Conservation (phyloP, 2,329 filamentous ascomycete species). For the Penicillium frequentans region DNA sequence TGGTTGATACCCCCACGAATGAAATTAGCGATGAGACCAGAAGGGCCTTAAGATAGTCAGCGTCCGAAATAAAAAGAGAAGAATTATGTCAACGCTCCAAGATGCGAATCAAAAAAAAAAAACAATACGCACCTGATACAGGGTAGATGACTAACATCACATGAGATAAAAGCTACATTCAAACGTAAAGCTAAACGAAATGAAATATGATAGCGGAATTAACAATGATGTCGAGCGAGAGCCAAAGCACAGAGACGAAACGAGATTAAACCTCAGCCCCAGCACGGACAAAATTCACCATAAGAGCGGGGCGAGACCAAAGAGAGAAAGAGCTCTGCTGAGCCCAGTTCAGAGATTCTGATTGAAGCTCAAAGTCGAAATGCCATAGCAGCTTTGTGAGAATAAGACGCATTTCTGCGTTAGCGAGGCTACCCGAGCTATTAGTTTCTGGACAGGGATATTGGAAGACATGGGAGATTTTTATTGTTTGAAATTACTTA, state of each 20-base stretch:
- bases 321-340: slow-evolving; percentile 35
- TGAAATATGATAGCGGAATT: not conserved
- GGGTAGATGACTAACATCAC: not conserved
- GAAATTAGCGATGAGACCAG: not conserved
- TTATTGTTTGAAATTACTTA: slow-evolving; percentile 1
- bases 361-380: slow-evolving; percentile 39
- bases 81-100: not conserved
- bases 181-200: not conserved
- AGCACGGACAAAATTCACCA: slow-evolving; percentile 22
- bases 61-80: not conserved
- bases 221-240: not conserved
- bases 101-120: not conserved
- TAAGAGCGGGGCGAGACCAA: slow-evolving; percentile 39
- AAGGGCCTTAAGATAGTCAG: not conserved
- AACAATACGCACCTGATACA: not conserved
- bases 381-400: slow-evolving; percentile 37
- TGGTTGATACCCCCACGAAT: not conserved
- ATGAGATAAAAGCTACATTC: not conserved
- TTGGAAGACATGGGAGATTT: not conserved
- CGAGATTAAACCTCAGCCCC: not conserved
- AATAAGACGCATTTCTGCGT: slow-evolving; percentile 43
- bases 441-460: not conserved
- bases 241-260: not conserved
- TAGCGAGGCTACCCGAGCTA: slow-evolving; percentile 25
- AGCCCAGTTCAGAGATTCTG: slow-evolving; percentile 24